Evolutionary conservation across 2,329 filamentous ascomycete species (phyloP).

Genomic region (Pyricularia sp.): DNA sequence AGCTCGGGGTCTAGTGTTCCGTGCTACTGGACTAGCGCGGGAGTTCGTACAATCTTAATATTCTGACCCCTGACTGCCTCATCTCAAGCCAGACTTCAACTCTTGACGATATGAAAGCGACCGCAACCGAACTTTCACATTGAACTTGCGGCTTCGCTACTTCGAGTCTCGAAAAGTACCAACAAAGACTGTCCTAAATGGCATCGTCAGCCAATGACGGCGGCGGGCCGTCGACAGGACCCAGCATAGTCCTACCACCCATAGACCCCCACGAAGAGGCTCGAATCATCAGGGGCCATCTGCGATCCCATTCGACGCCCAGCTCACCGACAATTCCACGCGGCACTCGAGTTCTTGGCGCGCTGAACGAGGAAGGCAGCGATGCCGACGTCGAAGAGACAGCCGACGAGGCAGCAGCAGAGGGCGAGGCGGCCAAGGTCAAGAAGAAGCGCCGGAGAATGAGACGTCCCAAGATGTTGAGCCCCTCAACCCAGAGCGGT

Average conservation of each 20-base stretch:
- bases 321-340: conserved; percentile 39
- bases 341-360: conserved; percentile 19
- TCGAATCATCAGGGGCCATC: conserved; percentile 1
- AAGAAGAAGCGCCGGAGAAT: conserved; percentile 57
- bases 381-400: conserved; percentile 79
- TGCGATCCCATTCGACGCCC: conserved; percentile 25
- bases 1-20: neutral
- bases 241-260: neutral
- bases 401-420: conserved; percentile 59
- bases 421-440: conserved; percentile 35
- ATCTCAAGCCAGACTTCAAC: neutral
- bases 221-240: neutral
- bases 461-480: conserved; percentile 41
- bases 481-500: conserved; percentile 52
- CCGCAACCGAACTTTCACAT: neutral
- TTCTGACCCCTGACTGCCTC: neutral
- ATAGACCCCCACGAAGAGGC: conserved; percentile 3
- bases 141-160: neutral
- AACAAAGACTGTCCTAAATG: neutral
- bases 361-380: conserved; percentile 43
- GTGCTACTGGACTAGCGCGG: neutral
- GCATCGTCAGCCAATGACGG: neutral
- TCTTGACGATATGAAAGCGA: neutral
- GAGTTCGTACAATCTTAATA: neutral
- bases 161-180: neutral